Conservation (phyloP, 1,284 basidiomycete genomes). For the Sutorius eximius region DNA sequence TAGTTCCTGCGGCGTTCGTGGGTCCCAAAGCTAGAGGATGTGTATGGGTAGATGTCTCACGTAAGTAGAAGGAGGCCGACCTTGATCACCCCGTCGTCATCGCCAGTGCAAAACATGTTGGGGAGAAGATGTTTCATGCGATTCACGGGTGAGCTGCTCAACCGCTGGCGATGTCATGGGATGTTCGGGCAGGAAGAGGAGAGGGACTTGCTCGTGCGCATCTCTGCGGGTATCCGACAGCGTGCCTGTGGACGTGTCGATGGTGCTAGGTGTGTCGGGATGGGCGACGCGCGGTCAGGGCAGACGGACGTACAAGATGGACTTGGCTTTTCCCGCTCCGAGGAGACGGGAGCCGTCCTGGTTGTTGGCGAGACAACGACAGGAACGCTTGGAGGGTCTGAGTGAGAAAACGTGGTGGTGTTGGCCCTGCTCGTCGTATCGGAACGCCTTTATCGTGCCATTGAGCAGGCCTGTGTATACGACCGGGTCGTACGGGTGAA, state of each 20-base stretch:
- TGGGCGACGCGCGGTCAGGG: constrained; percentile 1
- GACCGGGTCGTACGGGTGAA: constrained; percentile 71
- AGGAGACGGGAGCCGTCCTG: constrained; percentile 68
- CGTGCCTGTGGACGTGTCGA: constrained; percentile 68
- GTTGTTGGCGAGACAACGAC: constrained; percentile 67
- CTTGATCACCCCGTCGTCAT: constrained; percentile 93
- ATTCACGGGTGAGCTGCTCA: constrained; percentile 77
- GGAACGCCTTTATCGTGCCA: constrained; percentile 79
- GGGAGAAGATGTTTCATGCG: constrained; percentile 72
- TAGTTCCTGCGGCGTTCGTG: constrained; percentile 63
- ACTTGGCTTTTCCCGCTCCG: constrained; percentile 82
- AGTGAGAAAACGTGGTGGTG: constrained; percentile 54
- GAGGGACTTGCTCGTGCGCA: constrained; percentile 76
- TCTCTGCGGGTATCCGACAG: constrained; percentile 60
- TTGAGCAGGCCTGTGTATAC: constrained; percentile 82
- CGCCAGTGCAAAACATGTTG: constrained; percentile 79
- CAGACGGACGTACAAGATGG: constrained; percentile 64
- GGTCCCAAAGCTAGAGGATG: constrained; percentile 79
- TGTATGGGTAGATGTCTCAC: not conserved
- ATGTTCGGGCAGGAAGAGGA: constrained; percentile 11
- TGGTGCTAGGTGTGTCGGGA: constrained; percentile 45
- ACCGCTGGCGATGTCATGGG: constrained; percentile 38
- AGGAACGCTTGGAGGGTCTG: constrained; percentile 72
- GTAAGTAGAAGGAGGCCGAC: constrained; percentile 40
- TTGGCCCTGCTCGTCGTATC: constrained; percentile 69